phyloP scores from a whole-genome alignment of 2,329 filamentous ascomycete species.

The Elsinoe ampelina region DNA sequence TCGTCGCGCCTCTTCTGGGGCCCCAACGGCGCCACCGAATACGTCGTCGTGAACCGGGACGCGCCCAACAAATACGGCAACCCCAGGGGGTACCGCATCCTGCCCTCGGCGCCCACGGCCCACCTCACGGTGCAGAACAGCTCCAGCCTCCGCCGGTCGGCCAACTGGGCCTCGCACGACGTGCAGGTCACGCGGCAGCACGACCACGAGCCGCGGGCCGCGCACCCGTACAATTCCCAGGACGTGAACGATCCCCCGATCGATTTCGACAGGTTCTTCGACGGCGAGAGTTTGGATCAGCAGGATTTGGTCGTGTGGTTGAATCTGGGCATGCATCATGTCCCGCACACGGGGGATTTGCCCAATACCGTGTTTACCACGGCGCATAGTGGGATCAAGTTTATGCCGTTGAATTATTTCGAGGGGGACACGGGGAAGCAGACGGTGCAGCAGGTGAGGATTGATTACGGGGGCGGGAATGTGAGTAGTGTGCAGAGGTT shows the following conservation, averaged over 20 bases:
- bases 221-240: constrained; percentile 30
- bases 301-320: constrained; percentile 46
- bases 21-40: constrained; percentile 39
- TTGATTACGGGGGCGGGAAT: constrained; percentile 30
- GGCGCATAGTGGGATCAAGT: constrained; percentile 36
- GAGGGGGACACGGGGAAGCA: constrained; percentile 31
- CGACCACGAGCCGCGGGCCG: constrained; percentile 36
- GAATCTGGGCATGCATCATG: constrained; percentile 50
- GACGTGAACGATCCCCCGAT: constrained; percentile 34
- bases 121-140: constrained; percentile 24
- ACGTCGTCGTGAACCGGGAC: constrained; percentile 45
- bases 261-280: constrained; percentile 37
- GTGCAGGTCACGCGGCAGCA: constrained; percentile 36
- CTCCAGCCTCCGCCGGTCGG: constrained; percentile 21
- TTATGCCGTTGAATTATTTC: constrained; percentile 41
- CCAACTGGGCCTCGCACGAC: constrained; percentile 31
- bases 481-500: constrained; percentile 25
- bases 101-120: constrained; percentile 25
- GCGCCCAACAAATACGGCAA: constrained; percentile 43
- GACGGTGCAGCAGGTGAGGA: constrained; percentile 34
- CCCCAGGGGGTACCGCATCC: constrained; percentile 43
- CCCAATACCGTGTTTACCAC: constrained; percentile 46
- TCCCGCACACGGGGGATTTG: constrained; percentile 46
- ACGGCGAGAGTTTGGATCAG: constrained; percentile 35
- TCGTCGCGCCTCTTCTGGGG: constrained; percentile 40